Base-by-base conservation (phyloP, 176 grass and related monocot genomes). In the Aechmea fasciata region DNA sequence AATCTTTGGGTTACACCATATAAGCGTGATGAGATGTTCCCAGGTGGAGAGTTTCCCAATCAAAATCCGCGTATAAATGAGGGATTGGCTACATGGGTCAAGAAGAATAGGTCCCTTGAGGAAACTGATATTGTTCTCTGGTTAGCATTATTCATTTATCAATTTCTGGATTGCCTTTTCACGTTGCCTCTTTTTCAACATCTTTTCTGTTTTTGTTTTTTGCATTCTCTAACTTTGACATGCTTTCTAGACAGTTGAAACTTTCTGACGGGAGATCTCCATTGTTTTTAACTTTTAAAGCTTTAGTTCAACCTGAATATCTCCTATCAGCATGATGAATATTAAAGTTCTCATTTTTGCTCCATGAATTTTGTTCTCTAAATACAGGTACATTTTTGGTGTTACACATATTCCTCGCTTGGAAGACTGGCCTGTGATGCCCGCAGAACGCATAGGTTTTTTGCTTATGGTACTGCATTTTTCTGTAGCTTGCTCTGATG, bases 401-500 rank as follows among this genome's bases (percentile, higher is more conserved):
- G 70, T 99, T 25, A 94, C 95, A 53, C 95, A 99, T 71, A 99
- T 99, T 76, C 95, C 95, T 13, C 89, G 95, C 73, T 66, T 99
- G 65, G 95, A 99, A 69, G 95, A 99, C 26, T 99, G 95, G 95
- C 95, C 95, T 57, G 95, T 94, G 78, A 99, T 99, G 95, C 95
- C 95, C 0, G 95, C 90, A 69, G 95, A 99, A 83, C 95, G 61
- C 54, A 88, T 94, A 48, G 95, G 95, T 26, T 99, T 99, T 84
- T 91, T 88, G 95, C 90, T 99, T 71, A 94, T 94, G 90, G 95
- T 94, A 94, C 65, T 7, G 13, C 66, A 28, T 76, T 33, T 80
- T 14, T 57, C 1, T 53, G 25, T 54, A 17, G 15, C 13, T 49
- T 74, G 10, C 78, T 49, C 67, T 7, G 11, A 19, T 68, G 29